A percentile compares a stretch with the other conserved stretches of the same genome.
These are phyloP conservation scores for Xylaria sp. DNA, from an alignment of 2,329 filamentous ascomycete genomes.

Conservation along the genomic window DNA sequence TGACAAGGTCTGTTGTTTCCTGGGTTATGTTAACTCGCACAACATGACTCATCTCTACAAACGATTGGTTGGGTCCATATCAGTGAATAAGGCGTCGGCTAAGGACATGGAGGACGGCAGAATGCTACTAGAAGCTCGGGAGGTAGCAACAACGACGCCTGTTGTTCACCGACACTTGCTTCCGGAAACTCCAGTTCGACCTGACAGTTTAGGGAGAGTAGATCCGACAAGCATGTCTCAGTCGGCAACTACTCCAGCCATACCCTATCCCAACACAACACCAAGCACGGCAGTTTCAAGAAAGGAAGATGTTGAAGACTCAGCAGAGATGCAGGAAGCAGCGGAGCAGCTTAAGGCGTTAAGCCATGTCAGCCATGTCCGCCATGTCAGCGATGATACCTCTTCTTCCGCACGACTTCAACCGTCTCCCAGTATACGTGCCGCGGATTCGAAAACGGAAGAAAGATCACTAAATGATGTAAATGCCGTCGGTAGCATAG, in stretches of 20 bases:
- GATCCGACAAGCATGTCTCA: slow-evolving; percentile 46
- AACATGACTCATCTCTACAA: slow-evolving; percentile 75
- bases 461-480: slow-evolving; percentile 56
- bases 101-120: slow-evolving; percentile 68
- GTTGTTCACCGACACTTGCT: slow-evolving; percentile 46
- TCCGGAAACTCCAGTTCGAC: slow-evolving; percentile 49
- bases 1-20: slow-evolving; percentile 73
- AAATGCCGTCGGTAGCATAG: slow-evolving; percentile 55
- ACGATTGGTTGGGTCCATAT: slow-evolving; percentile 62
- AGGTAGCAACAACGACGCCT: slow-evolving; percentile 56
- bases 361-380: slow-evolving; percentile 73
- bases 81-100: slow-evolving; percentile 58
- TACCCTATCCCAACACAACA: slow-evolving; percentile 44
- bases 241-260: slow-evolving; percentile 39
- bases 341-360: slow-evolving; percentile 74
- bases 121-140: slow-evolving; percentile 65
- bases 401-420: slow-evolving; percentile 41
- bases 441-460: slow-evolving; percentile 53
- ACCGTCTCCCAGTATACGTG: slow-evolving; percentile 42
- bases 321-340: slow-evolving; percentile 76
- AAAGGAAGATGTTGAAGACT: slow-evolving; percentile 68
- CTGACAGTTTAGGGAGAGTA: slow-evolving; percentile 42
- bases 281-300: slow-evolving; percentile 49
- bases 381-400: slow-evolving; percentile 63
- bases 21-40: slow-evolving; percentile 73